Conservation (phyloP, 495 filamentous ascomycete species). For the Talaromyces proteolyticus region DNA sequence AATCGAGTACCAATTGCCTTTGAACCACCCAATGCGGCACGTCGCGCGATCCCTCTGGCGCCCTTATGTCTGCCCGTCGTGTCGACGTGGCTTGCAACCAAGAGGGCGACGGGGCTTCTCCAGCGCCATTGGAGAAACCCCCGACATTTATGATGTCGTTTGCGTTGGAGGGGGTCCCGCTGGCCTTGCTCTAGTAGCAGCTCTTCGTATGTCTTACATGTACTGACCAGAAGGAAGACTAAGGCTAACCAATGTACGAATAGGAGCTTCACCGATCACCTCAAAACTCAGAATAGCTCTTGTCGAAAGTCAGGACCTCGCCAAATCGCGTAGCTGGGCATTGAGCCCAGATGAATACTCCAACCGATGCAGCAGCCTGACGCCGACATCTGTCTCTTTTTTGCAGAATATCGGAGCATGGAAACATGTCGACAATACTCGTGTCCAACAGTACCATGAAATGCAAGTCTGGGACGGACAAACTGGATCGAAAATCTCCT, state of each 20-base stretch:
- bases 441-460: constrained; percentile 83
- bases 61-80: constrained; percentile 37
- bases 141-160: constrained; percentile 82
- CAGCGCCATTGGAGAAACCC: constrained; percentile 16
- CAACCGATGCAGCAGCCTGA: constrained; percentile 92
- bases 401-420: constrained; percentile 79
- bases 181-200: constrained; percentile 80
- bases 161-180: constrained; percentile 96
- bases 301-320: constrained; percentile 81
- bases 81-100: constrained; percentile 21
- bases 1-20: too few species aligned
- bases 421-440: constrained; percentile 59
- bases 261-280: constrained; percentile 65
- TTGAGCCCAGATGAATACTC: constrained; percentile 69
- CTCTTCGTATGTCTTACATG: constrained; percentile 59
- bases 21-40: constrained; percentile 28
- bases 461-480: constrained; percentile 99
- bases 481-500: constrained; percentile 77
- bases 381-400: constrained; percentile 71
- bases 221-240: constrained; percentile 2
- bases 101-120: constrained; percentile 23
- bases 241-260: neutral
- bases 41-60: constrained; percentile 26
- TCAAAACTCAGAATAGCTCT: constrained; percentile 77
- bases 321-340: constrained; percentile 55